Conservation (phyloP, 73 alveolate genomes). For the Tetrahymena malaccensis region DNA sequence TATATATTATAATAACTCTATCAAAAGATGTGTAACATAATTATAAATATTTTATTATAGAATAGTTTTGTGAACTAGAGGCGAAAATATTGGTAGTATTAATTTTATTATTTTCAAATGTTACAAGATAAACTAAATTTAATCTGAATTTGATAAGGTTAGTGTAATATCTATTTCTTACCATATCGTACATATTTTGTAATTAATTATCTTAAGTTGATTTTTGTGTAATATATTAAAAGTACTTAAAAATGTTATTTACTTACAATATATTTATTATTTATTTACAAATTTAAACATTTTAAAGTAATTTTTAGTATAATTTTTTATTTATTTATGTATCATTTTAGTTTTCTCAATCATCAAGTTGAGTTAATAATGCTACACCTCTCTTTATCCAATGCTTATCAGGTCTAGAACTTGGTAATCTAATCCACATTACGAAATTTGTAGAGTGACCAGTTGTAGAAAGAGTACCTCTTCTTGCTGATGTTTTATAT, state of each 20-base stretch:
- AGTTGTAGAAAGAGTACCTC: conserved; percentile 85
- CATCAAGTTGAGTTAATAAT: background rate
- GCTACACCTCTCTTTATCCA: background rate
- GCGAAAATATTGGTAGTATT: no score
- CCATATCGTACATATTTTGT: no score
- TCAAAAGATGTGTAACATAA: no score
- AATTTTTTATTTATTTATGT: background rate
- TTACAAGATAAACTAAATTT: no score
- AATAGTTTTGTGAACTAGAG: no score
- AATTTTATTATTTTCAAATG: no score
- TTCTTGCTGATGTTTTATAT: conserved; percentile 91
- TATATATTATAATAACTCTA: no score
- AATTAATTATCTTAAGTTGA: no score
- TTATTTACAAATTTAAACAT: background rate
- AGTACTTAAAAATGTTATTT: background rate
- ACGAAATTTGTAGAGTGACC: conserved; percentile 93
- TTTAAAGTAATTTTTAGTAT: background rate
- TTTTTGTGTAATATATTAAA: background rate
- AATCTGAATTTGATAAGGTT: no score
- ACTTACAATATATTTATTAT: background rate
- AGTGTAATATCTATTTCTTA: no score
- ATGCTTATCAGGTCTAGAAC: background rate
- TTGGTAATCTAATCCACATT: conserved; percentile 29
- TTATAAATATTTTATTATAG: no score
- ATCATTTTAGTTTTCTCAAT: background rate